These are phyloP conservation scores for Leccinum longicurvipes DNA, from an alignment of 768 basidiomycete species.

Conservation along the genomic window DNA sequence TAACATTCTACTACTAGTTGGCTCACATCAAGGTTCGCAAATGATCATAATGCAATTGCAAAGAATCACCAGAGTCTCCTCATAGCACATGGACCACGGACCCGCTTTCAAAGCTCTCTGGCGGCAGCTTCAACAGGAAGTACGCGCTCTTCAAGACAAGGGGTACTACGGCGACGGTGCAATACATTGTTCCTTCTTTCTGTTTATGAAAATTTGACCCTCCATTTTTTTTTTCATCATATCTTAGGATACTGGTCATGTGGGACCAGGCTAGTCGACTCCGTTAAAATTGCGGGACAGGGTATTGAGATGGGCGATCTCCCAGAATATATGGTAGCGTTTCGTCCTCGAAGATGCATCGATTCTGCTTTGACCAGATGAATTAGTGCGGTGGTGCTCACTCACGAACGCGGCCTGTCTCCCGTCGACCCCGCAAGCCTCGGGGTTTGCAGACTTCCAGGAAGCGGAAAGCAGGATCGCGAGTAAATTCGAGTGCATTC, in stretches of 20 bases:
- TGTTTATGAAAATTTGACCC: conserved; percentile 6
- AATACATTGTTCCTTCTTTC: background rate
- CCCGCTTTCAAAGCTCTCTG: conserved; percentile 73
- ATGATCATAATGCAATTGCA: background rate
- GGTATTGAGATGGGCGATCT: conserved; percentile 55
- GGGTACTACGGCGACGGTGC: conserved; percentile 84
- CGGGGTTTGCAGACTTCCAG: conserved; percentile 63
- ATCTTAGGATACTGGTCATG: conserved; percentile 78
- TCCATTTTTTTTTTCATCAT: background rate
- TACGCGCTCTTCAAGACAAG: conserved; percentile 62
- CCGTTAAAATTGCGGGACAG: conserved; percentile 48
- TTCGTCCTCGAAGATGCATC: background rate
- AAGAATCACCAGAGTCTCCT: background rate
- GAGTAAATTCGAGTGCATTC: conserved; percentile 64
- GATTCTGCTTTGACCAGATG: background rate
- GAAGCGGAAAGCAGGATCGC: conserved; percentile 67
- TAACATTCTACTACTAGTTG: conserved; percentile 42
- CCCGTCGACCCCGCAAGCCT: conserved; percentile 41
- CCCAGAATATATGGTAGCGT: conserved; percentile 71
- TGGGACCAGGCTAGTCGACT: conserved; percentile 67
- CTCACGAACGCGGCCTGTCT: conserved; percentile 53
- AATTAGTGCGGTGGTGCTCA: conserved; percentile 79
- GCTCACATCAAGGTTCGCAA: conserved; percentile 72
- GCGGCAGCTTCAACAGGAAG: conserved; percentile 61
- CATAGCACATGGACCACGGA: conserved; percentile 79